These are phyloP conservation scores for Yamadazyma sp. DNA, from an alignment of 1,139 yeast species.

Conservation along the genomic window DNA sequence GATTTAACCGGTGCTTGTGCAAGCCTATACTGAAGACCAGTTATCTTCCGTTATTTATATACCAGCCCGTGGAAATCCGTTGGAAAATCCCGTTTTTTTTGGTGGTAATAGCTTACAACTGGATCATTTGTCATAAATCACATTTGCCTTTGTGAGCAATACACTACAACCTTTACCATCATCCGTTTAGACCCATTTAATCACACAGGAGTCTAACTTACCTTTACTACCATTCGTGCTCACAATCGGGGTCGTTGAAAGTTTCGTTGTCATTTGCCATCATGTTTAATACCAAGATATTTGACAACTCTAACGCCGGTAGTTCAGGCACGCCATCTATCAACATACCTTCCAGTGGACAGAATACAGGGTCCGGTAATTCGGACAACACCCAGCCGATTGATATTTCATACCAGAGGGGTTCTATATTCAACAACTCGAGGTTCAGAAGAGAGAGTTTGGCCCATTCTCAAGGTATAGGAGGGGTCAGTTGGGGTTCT, in stretches of 20 bases:
- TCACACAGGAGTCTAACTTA: too few relatives aligned
- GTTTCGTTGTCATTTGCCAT: not conserved
- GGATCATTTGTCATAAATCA: too few relatives aligned
- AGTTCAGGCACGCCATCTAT: constrained; percentile 16
- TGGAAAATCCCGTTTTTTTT: too few relatives aligned
- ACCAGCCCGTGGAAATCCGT: too few relatives aligned
- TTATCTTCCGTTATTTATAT: not conserved
- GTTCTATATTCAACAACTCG: constrained; percentile 38
- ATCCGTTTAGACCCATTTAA: too few relatives aligned
- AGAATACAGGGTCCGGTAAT: constrained; percentile 1
- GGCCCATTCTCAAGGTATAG: constrained; percentile 97
- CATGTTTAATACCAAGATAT: constrained; percentile 37
- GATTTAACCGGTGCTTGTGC: not conserved
- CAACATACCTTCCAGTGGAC: constrained; percentile 13
- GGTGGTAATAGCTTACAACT: too few relatives aligned
- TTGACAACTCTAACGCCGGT: constrained; percentile 21
- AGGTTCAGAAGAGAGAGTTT: constrained; percentile 77
- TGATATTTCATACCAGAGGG: constrained; percentile 47
- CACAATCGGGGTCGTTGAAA: too few relatives aligned
- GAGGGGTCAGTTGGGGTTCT: constrained; percentile 98
- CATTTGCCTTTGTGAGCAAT: too few relatives aligned
- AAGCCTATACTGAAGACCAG: not conserved
- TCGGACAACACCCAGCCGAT: constrained; percentile 42
- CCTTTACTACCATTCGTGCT: too few relatives aligned
- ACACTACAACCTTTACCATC: too few relatives aligned